Percentiles rank a stretch among this genome's conserved stretches.
These are phyloP conservation scores for Panellus pusillus DNA, from an alignment of 768 basidiomycete genomes.

Conservation along the genomic window DNA sequence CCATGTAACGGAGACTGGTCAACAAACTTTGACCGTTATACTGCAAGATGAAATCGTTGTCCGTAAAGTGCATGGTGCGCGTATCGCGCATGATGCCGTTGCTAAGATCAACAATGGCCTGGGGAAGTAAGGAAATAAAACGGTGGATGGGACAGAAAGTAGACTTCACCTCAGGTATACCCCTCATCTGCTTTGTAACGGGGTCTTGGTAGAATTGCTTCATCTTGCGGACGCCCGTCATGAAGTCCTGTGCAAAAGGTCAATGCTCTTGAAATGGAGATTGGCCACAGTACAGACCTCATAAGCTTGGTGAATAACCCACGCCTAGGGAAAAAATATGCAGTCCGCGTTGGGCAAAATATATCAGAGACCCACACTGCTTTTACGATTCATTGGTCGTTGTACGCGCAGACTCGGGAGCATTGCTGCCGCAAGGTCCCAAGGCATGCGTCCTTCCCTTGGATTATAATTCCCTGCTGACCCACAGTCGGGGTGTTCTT, in stretches of 20 bases:
- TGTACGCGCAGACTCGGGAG: constrained; percentile 6
- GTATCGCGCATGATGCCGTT: constrained; percentile 22
- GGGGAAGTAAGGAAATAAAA: background rate
- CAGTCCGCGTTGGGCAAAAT: background rate
- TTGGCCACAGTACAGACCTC: constrained; percentile 3
- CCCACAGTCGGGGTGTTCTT: background rate
- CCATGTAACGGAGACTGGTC: background rate
- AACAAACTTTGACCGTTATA: constrained; percentile 20
- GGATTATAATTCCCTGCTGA: background rate
- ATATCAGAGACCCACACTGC: constrained; percentile 6
- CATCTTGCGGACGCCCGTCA: constrained; percentile 13
- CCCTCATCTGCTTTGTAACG: background rate
- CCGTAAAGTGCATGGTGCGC: constrained; percentile 20
- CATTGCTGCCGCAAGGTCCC: constrained; percentile 18
- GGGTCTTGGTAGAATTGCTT: background rate
- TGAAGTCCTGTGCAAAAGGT: constrained; percentile 6
- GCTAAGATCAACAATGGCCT: constrained; percentile 15
- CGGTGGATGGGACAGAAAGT: background rate
- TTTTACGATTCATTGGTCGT: constrained; percentile 1
- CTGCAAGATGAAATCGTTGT: constrained; percentile 5
- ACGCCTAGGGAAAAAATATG: constrained; percentile 14
- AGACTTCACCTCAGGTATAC: constrained; percentile 14
- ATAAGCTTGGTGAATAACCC: constrained; percentile 21
- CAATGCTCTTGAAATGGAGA: background rate
- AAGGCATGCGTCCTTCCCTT: constrained; percentile 17